A percentile compares a stretch with the other conserved stretches of the same genome.
Conservation (phyloP, 2,329 filamentous ascomycete genomes). For the Kalmusia sp. region DNA sequence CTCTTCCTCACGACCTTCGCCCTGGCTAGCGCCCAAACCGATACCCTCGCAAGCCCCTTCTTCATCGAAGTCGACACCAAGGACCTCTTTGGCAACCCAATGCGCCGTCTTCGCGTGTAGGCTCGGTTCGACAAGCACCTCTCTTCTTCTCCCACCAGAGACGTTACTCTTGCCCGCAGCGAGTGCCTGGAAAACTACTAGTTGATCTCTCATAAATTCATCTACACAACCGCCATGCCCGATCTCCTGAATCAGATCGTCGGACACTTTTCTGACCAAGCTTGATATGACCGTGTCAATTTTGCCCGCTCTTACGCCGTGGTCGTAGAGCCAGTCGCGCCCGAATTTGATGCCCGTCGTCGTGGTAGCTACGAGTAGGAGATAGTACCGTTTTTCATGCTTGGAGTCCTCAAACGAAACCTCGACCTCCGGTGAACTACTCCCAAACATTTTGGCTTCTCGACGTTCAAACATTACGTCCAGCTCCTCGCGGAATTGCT, state of each 20-base stretch:
- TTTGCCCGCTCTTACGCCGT: constrained; percentile 26
- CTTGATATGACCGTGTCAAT: constrained; percentile 34
- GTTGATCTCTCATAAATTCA: constrained; percentile 63
- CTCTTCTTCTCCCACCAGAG: constrained; percentile 32
- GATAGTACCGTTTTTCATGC: constrained; percentile 56
- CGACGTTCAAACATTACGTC: constrained; percentile 30
- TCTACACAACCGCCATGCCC: constrained; percentile 59
- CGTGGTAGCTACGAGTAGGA: constrained; percentile 63
- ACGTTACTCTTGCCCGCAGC: constrained; percentile 52
- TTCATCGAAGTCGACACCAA: constrained; percentile 49
- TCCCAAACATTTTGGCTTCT: constrained; percentile 22
- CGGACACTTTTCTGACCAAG: constrained; percentile 54
- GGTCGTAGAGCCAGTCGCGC: constrained; percentile 58
- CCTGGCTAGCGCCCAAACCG: constrained; percentile 23
- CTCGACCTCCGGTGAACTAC: constrained; percentile 15
- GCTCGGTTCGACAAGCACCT: constrained; percentile 40
- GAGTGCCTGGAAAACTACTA: constrained; percentile 66
- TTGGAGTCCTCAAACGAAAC: constrained; percentile 51
- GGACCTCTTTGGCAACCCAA: constrained; percentile 51
- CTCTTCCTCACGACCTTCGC: not conserved
- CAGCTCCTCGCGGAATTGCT: constrained; percentile 34
- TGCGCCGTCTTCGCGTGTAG: constrained; percentile 55
- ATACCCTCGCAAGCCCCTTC: constrained; percentile 47
- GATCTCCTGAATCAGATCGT: constrained; percentile 55
- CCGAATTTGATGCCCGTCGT: constrained; percentile 57